These are phyloP conservation scores for Phytophthora idaei DNA, from an alignment of 352 stramenopile species.

Conservation along the genomic window DNA sequence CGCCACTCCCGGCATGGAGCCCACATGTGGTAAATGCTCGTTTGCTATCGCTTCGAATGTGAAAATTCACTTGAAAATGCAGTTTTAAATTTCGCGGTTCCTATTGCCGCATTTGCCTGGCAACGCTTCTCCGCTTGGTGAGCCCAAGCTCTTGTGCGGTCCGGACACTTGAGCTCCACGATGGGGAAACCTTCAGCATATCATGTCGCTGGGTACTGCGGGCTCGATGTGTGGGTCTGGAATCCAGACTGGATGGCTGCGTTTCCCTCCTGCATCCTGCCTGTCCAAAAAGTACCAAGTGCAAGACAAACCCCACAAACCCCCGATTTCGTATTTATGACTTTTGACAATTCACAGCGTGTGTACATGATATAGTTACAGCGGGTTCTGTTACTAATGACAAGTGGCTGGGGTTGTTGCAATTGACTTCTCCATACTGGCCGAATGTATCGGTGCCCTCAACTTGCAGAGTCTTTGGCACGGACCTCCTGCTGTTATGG, in stretches of 20 bases:
- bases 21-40: constrained; percentile 15
- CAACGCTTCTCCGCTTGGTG: not conserved
- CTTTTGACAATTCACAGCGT: constrained; percentile 8
- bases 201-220: constrained; percentile 9
- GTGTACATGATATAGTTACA: constrained; percentile 30
- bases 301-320: not conserved
- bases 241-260: constrained; percentile 6
- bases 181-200: constrained; percentile 14
- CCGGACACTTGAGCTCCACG: constrained; percentile 12
- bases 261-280: not conserved
- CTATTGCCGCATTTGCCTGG: constrained; percentile 12
- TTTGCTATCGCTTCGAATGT: not conserved
- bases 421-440: not conserved
- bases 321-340: constrained; percentile 5
- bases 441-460: too few species aligned
- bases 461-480: not conserved
- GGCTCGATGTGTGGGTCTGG: constrained; percentile 8
- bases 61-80: constrained; percentile 22
- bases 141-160: constrained; percentile 18
- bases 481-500: constrained; percentile 27
- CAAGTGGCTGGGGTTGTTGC: not conserved
- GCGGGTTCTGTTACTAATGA: constrained; percentile 19
- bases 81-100: constrained; percentile 9
- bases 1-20: constrained; percentile 17
- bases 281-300: constrained; percentile 21